Base-by-base conservation (phyloP, 2,329 filamentous ascomycete species). In the Pseudonectria buxi region DNA sequence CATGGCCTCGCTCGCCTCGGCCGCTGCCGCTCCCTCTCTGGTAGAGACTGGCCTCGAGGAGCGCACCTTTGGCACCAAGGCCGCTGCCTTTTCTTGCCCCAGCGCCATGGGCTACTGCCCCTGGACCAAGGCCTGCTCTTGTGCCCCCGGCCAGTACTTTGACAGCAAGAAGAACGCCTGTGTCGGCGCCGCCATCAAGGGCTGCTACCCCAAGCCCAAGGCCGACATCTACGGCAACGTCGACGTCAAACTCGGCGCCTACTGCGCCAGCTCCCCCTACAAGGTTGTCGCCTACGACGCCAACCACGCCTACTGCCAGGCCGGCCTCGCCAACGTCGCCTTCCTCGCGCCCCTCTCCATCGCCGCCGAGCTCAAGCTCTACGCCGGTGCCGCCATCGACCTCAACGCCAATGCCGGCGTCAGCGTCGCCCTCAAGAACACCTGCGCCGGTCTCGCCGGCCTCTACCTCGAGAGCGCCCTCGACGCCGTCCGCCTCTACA, bases 111-210 rank as follows among this genome's bases (percentile, higher is more conserved):
- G 33, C 45, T 63, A 63, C 55, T 57, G 54, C 50, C 51, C 55
- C 39, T 63, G 60, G 60, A 55, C 53, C 39, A 56, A 55, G 46
- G 37, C 66, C 24, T 72, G 69, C 53, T 51, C 67, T 12, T 69
- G 68, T 39, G 41, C 59, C 11, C 58, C 64, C 11, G 67, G 65
- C 38, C 57, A 63, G 51, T 51, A 56, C 36, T 61, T 59, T 41
- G 62, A 69, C 28, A 38, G 47, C 29, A 34, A 42, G 33, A 46
- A 41, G 36, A 16, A 26, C 25, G 54, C 24, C 28, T 63, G 60
- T 40, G 28, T 40, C 15, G 60, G 60, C 30, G 34, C 35, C 13
- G 29, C 35, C 30, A 40, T 53, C 27, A 41, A 24, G 2, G 59
- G 60, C 34, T 50, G 54, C 40, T 63, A 59, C 59, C 57, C 60